Evolutionary conservation across 2,329 filamentous ascomycete genomes (phyloP), one percentile per base, ranked within the genome.

Genomic region (Paramyrothecium roridum): DNA sequence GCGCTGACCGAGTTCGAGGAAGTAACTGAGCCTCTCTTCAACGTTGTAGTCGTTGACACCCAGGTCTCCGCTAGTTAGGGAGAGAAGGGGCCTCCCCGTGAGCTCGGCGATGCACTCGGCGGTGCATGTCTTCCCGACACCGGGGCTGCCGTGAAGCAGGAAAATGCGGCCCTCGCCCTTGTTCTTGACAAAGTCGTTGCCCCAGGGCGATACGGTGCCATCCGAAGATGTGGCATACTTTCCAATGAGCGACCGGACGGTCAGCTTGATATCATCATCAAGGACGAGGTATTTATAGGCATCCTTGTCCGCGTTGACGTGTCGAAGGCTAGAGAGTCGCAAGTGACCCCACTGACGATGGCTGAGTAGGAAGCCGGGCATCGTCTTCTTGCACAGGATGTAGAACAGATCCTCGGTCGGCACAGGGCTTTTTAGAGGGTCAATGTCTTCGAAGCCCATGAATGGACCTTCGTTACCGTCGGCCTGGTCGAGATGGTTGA

Each of bases 91-190:
- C 1, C 77, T 74, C 23, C 73, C 74, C 45, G 75, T 76, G 21
- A 79, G 68, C 65, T 83, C 80, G 7, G 80, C 79, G 3, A 82
- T 73, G 45, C 79, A 79, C 65, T 84, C 80, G 13, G 79, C 80
- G 2, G 80, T 84, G 63, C 80, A 79, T 0, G 80, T 84, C 68
- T 84, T 84, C 55, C 80, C 82, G 1, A 82, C 78, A n/a, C 80
- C 81, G 1, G 80, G 80, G 10, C 74, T 73, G 17, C 80, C 79
- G 57, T 82, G 79, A 1, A 82, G 73, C 16, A 82, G 69, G 65
- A 80, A 79, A 61, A 80, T 79, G 47, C 76, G 72, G 6, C 77
- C 76, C 53, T 79, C 74, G 34, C 78, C 78, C 64, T 81, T 81
- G 64, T 79, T 78, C 65, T 74, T 74, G 60, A 80, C 70, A 53